Evolutionary conservation across 495 filamentous ascomycete genomes (phyloP).

Genomic region (Wilcoxina mikolae): DNA sequence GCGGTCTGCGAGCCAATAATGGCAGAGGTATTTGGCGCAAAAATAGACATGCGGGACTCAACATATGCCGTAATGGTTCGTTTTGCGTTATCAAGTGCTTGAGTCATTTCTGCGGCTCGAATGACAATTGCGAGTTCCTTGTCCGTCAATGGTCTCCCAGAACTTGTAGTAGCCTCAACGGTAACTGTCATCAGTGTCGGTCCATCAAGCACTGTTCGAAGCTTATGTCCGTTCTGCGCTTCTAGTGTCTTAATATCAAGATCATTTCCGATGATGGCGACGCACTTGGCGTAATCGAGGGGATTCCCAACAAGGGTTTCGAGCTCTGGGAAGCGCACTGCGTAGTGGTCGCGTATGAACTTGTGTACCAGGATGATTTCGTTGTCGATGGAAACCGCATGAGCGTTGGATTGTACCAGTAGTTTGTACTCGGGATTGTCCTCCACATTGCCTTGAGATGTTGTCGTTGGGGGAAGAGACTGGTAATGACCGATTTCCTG

Average conservation of each 20-base stretch:
- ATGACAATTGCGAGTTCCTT: conserved; percentile 60
- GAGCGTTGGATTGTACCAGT: conserved; percentile 63
- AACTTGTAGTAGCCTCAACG: conserved; percentile 82
- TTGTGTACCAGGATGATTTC: conserved; percentile 92
- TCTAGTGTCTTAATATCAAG: conserved; percentile 72
- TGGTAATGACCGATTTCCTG: conserved; percentile 53
- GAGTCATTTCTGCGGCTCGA: conserved; percentile 70
- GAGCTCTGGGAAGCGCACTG: conserved; percentile 84
- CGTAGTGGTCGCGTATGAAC: conserved; percentile 89
- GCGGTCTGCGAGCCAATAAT: conserved; percentile 90
- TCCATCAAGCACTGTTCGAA: conserved; percentile 69
- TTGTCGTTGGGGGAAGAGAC: conserved; percentile 47
- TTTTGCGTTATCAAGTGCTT: conserved; percentile 76
- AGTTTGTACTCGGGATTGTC: conserved; percentile 79
- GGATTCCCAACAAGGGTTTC: conserved; percentile 85
- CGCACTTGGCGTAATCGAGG: conserved; percentile 88
- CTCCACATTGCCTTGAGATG: conserved; percentile 57
- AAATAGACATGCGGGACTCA: conserved; percentile 92
- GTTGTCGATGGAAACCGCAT: conserved; percentile 78
- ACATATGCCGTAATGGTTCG: conserved; percentile 81
- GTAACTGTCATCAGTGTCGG: conserved; percentile 89
- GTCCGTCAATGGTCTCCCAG: conserved; percentile 59
- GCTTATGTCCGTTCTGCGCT: conserved; percentile 44
- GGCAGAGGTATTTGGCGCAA: conserved; percentile 87
- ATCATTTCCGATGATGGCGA: conserved; percentile 85